Conservation (phyloP, 805 yeast species). For the Osmozyma mogii region DNA sequence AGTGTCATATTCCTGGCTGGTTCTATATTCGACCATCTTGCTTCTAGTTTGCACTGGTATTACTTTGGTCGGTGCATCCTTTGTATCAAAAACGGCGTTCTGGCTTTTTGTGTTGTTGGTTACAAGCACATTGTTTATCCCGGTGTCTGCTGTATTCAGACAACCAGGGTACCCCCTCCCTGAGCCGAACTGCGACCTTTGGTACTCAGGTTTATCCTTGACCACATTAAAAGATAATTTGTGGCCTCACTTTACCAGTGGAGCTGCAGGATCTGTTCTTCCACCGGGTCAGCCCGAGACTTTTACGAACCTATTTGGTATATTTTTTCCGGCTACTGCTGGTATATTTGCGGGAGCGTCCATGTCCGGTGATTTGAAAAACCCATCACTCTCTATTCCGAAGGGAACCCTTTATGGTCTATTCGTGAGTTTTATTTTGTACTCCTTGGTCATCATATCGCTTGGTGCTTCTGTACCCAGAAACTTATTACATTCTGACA, state of each 20-base stretch:
- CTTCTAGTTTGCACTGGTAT: slow-evolving; percentile 65
- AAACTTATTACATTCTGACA: slow-evolving; percentile 64
- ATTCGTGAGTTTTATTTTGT: slow-evolving; percentile 65
- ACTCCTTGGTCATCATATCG: slow-evolving; percentile 71
- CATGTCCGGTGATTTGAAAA: slow-evolving; percentile 88
- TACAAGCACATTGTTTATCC: slow-evolving; percentile 71
- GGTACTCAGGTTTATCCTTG: slow-evolving; percentile 73
- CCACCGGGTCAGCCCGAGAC: slow-evolving; percentile 50
- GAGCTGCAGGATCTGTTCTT: slow-evolving; percentile 84
- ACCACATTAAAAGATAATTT: slow-evolving; percentile 57
- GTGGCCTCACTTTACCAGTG: slow-evolving; percentile 72
- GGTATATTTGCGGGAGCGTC: slow-evolving; percentile 98
- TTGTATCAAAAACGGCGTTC: slow-evolving; percentile 79
- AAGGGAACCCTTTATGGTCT: slow-evolving; percentile 88
- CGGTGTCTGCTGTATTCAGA: slow-evolving; percentile 64
- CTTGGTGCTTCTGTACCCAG: slow-evolving; percentile 80
- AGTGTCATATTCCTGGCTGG: slow-evolving; percentile 58
- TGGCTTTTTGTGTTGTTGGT: slow-evolving; percentile 60
- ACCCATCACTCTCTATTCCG: slow-evolving; percentile 87
- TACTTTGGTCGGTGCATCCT: slow-evolving; percentile 70
- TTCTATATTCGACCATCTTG: slow-evolving; percentile 63
- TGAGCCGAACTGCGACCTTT: slow-evolving; percentile 35
- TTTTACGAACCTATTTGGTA: slow-evolving; percentile 82
- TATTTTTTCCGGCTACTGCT: slow-evolving; percentile 96
- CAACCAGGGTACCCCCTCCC: slow-evolving; percentile 46